Evolutionary conservation across 1,284 basidiomycete genomes (phyloP), one percentile per base, ranked within the genome.

Genomic region (Cryptococcus sp.): DNA sequence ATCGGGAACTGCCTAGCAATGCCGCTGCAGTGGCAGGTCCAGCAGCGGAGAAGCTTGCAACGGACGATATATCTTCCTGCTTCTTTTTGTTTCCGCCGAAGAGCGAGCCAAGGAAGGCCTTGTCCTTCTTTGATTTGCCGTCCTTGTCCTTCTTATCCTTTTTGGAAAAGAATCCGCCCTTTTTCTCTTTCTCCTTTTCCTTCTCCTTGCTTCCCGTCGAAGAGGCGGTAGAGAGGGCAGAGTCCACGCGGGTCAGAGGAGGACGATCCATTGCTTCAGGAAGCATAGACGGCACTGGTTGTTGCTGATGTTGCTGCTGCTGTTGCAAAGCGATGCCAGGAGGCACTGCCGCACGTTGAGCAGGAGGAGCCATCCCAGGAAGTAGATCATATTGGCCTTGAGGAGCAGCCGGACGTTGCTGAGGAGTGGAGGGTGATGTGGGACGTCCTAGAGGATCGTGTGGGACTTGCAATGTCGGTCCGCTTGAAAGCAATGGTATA

Each of bases 101-200:
- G 5, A 96, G 80, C 17, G 89, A 89, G 3, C 91, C 91, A 65
- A 95, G 90, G 81, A 95, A 94, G 0, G 89, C 87, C 71, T 84
- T 85, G 67, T 87, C 85, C 64, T 81, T 81, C 67, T 85, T 83
- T 68, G 81, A 81, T 51, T 84, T 83, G 46, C 87, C 88, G 25
- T 89, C 87, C 78, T 88, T 89, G 57, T 85, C 69, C 52, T 73
- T 68, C 39, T 66, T 63, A 43, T 86, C 86, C 84, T 88, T 89
- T 74, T 88, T 89, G n/a, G 83, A 80, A 38, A 74, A 76, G 56
- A 76, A 64, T 3, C 68, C 66, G 29, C 68, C 62, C 57, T 72
- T 71, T 77, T 89, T 89, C 69, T 88, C 86, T 78, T 89, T 91
- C 57, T 88, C 88, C 72, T 88, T 89, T 58, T 84, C 66, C 60